Percentiles rank a stretch among this genome's conserved stretches.
phyloP scores from a whole-genome alignment of 352 stramenopile species.

The Saprolegnia parasitica region DNA sequence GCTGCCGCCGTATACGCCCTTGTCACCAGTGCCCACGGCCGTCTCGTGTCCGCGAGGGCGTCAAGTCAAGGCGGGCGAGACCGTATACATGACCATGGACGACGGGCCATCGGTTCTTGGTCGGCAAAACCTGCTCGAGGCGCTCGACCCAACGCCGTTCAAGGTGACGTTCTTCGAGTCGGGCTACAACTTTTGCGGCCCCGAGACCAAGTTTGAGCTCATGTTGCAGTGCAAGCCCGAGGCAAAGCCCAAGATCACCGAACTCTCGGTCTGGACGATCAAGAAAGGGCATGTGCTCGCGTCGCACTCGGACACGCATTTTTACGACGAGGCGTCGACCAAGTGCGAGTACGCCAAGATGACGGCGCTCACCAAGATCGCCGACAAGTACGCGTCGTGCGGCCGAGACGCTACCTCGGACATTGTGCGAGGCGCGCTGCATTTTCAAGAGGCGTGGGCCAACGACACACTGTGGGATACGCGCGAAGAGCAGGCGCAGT shows the following conservation, averaged over 20 bases:
- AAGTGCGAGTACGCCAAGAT: slow-evolving; percentile 27
- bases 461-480: slow-evolving; percentile 17
- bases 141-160: slow-evolving; percentile 11
- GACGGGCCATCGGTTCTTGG: slow-evolving; percentile 8
- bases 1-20: neutral
- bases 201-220: neutral
- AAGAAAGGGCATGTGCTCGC: slow-evolving; percentile 17
- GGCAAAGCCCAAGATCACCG: neutral
- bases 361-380: slow-evolving; percentile 6
- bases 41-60: slow-evolving; percentile 3
- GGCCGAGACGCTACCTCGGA: neutral
- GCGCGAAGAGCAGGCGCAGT: neutral
- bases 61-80: slow-evolving; percentile 20
- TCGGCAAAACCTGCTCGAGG: slow-evolving; percentile 4
- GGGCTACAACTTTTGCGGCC: slow-evolving; percentile 27
- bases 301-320: slow-evolving; percentile 28
- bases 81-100: slow-evolving; percentile 25
- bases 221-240: neutral
- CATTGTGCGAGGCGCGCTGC: slow-evolving; percentile 23
- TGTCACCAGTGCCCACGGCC: slow-evolving; percentile 15
- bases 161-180: slow-evolving; percentile 26
- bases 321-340: slow-evolving; percentile 4
- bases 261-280: slow-evolving; percentile 16
- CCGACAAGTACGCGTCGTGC: neutral
- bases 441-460: neutral